Evolutionary conservation across 495 filamentous ascomycete genomes (phyloP).

Genomic region (Cladorrhinum samala): DNA sequence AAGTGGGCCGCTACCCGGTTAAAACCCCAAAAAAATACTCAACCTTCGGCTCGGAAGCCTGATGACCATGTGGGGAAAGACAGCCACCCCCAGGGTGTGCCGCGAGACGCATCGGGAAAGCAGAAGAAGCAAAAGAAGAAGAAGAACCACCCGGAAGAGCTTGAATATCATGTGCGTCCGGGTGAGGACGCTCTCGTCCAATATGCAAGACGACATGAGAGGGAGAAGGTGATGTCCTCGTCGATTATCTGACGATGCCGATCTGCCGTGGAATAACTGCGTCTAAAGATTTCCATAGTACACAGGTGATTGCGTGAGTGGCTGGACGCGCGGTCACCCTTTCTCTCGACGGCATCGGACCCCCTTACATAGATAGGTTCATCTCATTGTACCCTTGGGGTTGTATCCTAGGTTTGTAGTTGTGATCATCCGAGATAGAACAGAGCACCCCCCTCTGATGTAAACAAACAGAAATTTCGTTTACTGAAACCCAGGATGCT

Average conservation of each 20-base stretch:
- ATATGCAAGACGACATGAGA: constrained; percentile 9
- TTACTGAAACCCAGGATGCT: background rate
- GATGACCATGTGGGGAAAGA: constrained; percentile 20
- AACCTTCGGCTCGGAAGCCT: constrained; percentile 30
- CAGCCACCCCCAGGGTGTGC: constrained; percentile 8
- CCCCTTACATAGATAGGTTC: background rate
- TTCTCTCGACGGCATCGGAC: constrained; percentile 8
- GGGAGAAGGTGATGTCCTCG: constrained; percentile 12
- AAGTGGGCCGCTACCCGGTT: constrained; percentile 43
- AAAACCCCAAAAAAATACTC: constrained; percentile 43
- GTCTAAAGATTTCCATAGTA: background rate
- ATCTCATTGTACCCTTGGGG: constrained; percentile 2
- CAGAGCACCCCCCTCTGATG: too few species aligned
- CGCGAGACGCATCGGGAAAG: constrained; percentile 17
- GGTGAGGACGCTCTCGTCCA: constrained; percentile 24
- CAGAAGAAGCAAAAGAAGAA: constrained; percentile 27
- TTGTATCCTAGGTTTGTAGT: constrained; percentile 6
- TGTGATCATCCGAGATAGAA: background rate
- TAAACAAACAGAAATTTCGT: background rate
- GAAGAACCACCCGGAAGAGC: constrained; percentile 36
- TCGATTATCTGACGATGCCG: constrained; percentile 11
- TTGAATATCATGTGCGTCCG: constrained; percentile 46
- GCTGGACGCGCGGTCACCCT: background rate
- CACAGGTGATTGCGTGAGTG: background rate
- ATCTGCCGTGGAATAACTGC: constrained; percentile 17